Conservation (phyloP, 1,284 basidiomycete species). For the Pseudozyma sp. region DNA sequence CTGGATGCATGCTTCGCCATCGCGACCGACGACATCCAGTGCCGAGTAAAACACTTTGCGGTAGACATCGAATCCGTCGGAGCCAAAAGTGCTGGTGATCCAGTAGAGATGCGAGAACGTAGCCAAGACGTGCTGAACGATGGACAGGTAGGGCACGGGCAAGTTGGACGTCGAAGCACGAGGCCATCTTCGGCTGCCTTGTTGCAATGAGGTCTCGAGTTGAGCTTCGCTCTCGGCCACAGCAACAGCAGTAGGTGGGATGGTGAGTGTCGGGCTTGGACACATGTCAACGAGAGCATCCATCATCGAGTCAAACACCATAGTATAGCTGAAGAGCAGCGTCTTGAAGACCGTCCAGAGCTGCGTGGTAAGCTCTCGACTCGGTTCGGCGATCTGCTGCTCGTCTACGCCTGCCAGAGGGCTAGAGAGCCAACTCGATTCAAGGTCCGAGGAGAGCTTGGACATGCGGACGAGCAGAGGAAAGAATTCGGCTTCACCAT, state of each 20-base stretch:
- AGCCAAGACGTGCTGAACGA: conserved; percentile 50
- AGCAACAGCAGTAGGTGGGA: conserved; percentile 22
- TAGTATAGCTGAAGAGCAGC: conserved; percentile 62
- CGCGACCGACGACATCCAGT: conserved; percentile 62
- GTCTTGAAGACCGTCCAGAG: conserved; percentile 65
- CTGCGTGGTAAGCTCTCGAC: conserved; percentile 36
- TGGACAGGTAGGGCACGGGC: conserved; percentile 50
- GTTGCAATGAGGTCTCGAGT: conserved; percentile 2
- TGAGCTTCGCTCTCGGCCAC: conserved; percentile 9
- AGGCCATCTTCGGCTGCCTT: conserved; percentile 34
- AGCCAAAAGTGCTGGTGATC: conserved; percentile 63
- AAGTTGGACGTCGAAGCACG: conserved; percentile 55
- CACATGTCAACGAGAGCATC: conserved; percentile 64
- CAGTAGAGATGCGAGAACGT: conserved; percentile 61
- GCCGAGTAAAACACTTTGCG: conserved; percentile 65
- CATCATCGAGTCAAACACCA: conserved; percentile 66
- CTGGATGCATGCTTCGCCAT: conserved; percentile 55
- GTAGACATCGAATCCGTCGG: conserved; percentile 64
- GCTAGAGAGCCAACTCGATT: conserved; percentile 39
- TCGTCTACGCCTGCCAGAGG: conserved; percentile 39
- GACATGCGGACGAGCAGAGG: conserved; percentile 49
- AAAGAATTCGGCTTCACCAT: conserved; percentile 24
- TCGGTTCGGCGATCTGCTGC: conserved; percentile 36
- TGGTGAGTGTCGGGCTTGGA: conserved; percentile 56
- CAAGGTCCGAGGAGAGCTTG: conserved; percentile 32